A percentile compares a stretch with the other conserved stretches of the same genome.
Evolutionary conservation across 1,284 basidiomycete species (phyloP).

Genomic region (Pascua sp.): DNA sequence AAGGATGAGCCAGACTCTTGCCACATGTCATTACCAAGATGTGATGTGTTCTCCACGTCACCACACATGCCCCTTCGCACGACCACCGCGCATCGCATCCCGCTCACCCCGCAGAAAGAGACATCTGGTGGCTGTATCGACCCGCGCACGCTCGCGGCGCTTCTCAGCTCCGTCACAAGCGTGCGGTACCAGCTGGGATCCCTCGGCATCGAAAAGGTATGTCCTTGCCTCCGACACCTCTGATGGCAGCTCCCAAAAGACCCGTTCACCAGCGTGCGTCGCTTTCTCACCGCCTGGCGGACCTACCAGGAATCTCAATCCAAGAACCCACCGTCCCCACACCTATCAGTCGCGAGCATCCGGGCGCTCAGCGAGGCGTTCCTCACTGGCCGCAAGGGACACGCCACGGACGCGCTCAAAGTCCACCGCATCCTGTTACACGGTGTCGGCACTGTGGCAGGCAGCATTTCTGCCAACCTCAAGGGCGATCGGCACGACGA

Average conservation of each 20-base stretch:
- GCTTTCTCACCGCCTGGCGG: slow-evolving; percentile 39
- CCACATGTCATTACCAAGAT: no score
- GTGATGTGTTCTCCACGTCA: no score
- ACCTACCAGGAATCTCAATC: slow-evolving; percentile 19
- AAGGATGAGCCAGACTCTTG: no score
- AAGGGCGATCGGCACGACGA: slow-evolving; percentile 36
- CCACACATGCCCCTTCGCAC: no score
- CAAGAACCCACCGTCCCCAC: not conserved
- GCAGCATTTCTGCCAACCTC: slow-evolving; percentile 33
- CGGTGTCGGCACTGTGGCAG: slow-evolving; percentile 38
- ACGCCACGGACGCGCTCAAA: slow-evolving; percentile 34
- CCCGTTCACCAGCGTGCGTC: slow-evolving; percentile 31
- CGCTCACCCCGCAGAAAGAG: slow-evolving; percentile 32
- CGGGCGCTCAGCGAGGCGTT: slow-evolving; percentile 30
- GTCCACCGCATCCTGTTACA: slow-evolving; percentile 39
- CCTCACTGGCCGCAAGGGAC: slow-evolving; percentile 28
- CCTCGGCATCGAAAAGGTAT: slow-evolving; percentile 31
- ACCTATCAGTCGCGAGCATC: slow-evolving; percentile 31
- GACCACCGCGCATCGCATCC: not conserved
- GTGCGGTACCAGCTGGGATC: slow-evolving; percentile 38
- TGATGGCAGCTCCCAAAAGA: slow-evolving; percentile 31
- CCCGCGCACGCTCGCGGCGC: slow-evolving; percentile 36
- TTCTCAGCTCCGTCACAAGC: slow-evolving; percentile 42
- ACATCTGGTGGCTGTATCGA: slow-evolving; percentile 46
- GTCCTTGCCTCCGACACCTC: no score